Evolutionary conservation across 202 grass and related monocot genomes (phyloP).

Genomic region (Hordeum pubiflorum): DNA sequence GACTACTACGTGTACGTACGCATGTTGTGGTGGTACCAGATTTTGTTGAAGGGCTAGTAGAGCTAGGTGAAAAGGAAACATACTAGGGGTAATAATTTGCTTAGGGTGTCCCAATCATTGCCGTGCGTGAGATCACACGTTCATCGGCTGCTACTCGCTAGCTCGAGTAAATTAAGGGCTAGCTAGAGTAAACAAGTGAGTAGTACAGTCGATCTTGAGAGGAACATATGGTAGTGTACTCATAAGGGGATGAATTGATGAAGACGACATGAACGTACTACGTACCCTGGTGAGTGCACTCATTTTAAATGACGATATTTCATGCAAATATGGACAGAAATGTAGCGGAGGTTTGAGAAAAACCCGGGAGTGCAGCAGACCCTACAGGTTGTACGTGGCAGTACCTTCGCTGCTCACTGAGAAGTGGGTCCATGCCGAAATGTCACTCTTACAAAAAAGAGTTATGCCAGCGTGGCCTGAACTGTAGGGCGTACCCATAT

Average conservation of each 20-base stretch:
- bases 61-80: slow-evolving; percentile 7
- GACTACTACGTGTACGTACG: not conserved
- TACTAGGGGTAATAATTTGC: slow-evolving; percentile 35
- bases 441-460: not conserved
- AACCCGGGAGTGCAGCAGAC: too few species aligned
- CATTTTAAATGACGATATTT: not conserved
- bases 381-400: not conserved
- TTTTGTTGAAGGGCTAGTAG: slow-evolving; percentile 10
- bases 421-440: not conserved
- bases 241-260: not conserved
- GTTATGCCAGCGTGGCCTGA: not conserved
- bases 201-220: not conserved
- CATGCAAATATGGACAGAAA: not conserved
- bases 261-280: not conserved
- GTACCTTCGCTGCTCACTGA: not conserved
- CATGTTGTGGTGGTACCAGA: not conserved
- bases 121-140: not conserved
- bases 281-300: not conserved
- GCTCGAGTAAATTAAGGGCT: not conserved
- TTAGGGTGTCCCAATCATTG: slow-evolving; percentile 36
- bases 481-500: not conserved
- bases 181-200: not conserved
- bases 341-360: not conserved
- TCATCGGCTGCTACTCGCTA: slow-evolving; percentile 16
- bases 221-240: not conserved